phyloP scores from a whole-genome alignment of 2,329 filamentous ascomycete species.

The Triangularia setosa region DNA sequence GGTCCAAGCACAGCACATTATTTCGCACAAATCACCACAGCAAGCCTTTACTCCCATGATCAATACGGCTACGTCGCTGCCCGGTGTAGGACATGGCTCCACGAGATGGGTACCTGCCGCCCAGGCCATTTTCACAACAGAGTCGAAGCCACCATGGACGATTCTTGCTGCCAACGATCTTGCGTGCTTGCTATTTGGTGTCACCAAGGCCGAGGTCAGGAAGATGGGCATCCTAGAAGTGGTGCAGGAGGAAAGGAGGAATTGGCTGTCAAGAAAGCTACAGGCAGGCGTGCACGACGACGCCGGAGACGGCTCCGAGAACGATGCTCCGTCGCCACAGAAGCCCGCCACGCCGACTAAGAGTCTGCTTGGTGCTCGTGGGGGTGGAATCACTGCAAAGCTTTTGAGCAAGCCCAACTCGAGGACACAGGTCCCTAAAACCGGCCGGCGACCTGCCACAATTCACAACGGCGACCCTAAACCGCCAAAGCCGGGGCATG shows the following conservation, averaged over 20 bases:
- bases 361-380: slow-evolving; percentile 62
- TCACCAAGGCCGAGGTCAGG: slow-evolving; percentile 90
- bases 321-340: slow-evolving; percentile 35
- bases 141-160: slow-evolving; percentile 85
- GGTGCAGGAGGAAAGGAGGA: slow-evolving; percentile 80
- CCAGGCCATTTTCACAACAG: slow-evolving; percentile 97
- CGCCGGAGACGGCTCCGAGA: slow-evolving; percentile 35
- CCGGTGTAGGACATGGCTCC: slow-evolving; percentile 70
- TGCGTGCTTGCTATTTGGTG: slow-evolving; percentile 96
- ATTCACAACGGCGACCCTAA: slow-evolving; percentile 54
- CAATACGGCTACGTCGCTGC: slow-evolving; percentile 45
- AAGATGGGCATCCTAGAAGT: slow-evolving; percentile 95
- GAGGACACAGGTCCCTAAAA: slow-evolving; percentile 52
- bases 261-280: slow-evolving; percentile 86
- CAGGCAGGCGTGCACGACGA: slow-evolving; percentile 57
- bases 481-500: slow-evolving; percentile 50
- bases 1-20: slow-evolving; percentile 32
- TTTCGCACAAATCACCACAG: slow-evolving; percentile 39
- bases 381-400: slow-evolving; percentile 79
- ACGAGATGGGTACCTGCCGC: slow-evolving; percentile 87
- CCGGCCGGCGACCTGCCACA: slow-evolving; percentile 60
- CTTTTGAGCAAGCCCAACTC: slow-evolving; percentile 78
- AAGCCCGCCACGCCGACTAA: slow-evolving; percentile 40
- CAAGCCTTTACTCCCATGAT: slow-evolving; percentile 36
- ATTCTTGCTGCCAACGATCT: slow-evolving; percentile 95